phyloP scores from a whole-genome alignment of 345 rosid species.

The Hibiscus tridactylites region DNA sequence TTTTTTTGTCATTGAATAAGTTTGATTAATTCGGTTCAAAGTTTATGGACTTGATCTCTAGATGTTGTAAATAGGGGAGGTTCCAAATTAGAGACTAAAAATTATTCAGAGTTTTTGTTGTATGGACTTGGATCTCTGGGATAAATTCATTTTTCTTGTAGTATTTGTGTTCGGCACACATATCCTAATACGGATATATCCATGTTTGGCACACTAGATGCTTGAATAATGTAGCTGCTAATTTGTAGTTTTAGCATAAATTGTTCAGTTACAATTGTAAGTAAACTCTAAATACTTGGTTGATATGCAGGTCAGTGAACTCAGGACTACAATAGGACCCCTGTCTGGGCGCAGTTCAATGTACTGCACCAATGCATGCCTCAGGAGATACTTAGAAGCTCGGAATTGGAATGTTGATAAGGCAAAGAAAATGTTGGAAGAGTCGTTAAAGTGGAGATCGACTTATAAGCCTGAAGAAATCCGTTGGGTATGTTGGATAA shows the following conservation, averaged over 20 bases:
- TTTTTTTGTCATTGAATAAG: neutral
- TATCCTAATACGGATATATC: neutral
- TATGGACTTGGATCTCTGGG: neutral
- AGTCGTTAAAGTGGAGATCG: constrained; percentile 75
- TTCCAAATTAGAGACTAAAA: neutral
- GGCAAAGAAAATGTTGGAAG: constrained; percentile 73
- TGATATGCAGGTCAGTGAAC: constrained; percentile 47
- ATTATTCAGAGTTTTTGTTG: neutral
- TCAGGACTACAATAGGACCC: constrained; percentile 61
- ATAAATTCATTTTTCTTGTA: neutral
- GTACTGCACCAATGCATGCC: constrained; percentile 58
- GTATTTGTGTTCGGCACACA: neutral
- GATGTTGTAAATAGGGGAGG: neutral
- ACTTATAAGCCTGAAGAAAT: constrained; percentile 85
- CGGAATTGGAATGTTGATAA: constrained; percentile 81
- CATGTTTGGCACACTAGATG: too few relatives aligned
- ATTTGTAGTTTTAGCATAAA: neutral
- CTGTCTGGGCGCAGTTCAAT: constrained; percentile 51
- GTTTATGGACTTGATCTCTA: neutral
- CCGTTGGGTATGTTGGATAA: constrained; percentile 57
- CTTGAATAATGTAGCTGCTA: neutral
- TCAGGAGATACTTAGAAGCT: constrained; percentile 79
- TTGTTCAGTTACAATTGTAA: neutral
- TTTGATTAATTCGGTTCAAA: neutral
- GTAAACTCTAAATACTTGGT: neutral